Conservation (phyloP, 2,329 filamentous ascomycete genomes). For the Samsoniella hepiali region DNA sequence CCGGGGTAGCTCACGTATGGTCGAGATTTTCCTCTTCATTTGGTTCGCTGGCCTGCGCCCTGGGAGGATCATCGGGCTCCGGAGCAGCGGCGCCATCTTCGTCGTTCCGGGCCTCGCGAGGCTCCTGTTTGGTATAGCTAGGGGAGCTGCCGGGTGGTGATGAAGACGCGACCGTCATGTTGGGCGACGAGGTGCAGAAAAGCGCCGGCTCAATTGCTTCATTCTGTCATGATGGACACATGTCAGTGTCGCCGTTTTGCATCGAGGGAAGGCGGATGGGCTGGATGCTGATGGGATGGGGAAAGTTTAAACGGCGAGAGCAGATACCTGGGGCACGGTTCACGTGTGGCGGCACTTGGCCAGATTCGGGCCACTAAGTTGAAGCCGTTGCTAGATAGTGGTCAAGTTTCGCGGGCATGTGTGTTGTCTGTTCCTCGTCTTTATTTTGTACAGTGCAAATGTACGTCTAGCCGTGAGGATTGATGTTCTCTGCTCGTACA, state of each 20-base stretch:
- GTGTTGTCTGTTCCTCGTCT: too few species aligned
- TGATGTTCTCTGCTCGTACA: background rate
- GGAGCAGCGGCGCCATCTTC: background rate
- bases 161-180: slow-evolving; percentile 3
- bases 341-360: background rate
- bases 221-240: background rate
- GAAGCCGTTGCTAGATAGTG: background rate
- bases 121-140: background rate
- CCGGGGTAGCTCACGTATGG: background rate
- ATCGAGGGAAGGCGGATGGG: background rate
- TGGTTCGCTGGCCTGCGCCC: background rate
- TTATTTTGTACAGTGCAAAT: too few species aligned
- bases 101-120: background rate
- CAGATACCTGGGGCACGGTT: background rate
- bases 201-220: background rate
- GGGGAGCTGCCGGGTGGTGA: background rate
- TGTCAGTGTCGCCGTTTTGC: background rate
- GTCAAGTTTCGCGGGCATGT: too few species aligned
- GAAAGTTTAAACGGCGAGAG: background rate
- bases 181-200: background rate
- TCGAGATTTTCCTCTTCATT: slow-evolving; percentile 14
- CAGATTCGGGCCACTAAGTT: background rate
- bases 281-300: background rate
- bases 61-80: background rate
- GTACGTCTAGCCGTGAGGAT: too few species aligned